Evolutionary conservation across 345 rosid genomes (phyloP), one percentile per base, ranked within the genome.

Genomic region (Stellera chamaejasme): DNA sequence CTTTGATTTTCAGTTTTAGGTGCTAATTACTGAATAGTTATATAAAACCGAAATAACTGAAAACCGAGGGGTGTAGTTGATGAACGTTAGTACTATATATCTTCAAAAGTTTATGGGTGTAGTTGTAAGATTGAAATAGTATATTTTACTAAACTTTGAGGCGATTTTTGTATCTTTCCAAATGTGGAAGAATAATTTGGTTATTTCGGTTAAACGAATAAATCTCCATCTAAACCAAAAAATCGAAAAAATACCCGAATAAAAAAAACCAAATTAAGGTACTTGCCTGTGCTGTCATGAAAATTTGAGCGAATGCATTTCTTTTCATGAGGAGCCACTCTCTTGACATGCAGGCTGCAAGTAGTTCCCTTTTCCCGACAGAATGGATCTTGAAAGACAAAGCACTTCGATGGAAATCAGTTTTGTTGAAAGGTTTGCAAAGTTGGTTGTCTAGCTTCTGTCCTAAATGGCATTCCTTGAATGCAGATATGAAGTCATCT

Each of bases 261-360:
- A 36, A 13, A 26, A 11, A 13, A 26, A 48, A 27, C 5, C 32
- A 28, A 5, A 25, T 10, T 27, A 14, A 19, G 1, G 23, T 19
- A 50, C 25, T 60, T 50, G 78, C 81, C 81, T 81, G 81, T 26
- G 60, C 45, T 16, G 79, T 48, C 59, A 74, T 82, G 46, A 70
- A 77, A 16, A 72, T 63, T 43, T 79, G 46, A 54, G 74, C 36
- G 60, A 70, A 76, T 13, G 77, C 66, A 62, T 79, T 82, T 2
- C 81, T 66, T 59, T 65, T 77, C 80, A 79, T 77, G 43, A 79
- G 88, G 48, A 79, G 77, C 75, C 75, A 72, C 61, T 82, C 90
- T 72, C 88, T 81, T 7, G 72, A 68, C 69, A 73, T 41, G 59
- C 96, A 88, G 27, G 77, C 85, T 68, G 72, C 79, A 69, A 82